phyloP scores from a whole-genome alignment of 169 alveolate species.

The Eimeria necatrix region DNA sequence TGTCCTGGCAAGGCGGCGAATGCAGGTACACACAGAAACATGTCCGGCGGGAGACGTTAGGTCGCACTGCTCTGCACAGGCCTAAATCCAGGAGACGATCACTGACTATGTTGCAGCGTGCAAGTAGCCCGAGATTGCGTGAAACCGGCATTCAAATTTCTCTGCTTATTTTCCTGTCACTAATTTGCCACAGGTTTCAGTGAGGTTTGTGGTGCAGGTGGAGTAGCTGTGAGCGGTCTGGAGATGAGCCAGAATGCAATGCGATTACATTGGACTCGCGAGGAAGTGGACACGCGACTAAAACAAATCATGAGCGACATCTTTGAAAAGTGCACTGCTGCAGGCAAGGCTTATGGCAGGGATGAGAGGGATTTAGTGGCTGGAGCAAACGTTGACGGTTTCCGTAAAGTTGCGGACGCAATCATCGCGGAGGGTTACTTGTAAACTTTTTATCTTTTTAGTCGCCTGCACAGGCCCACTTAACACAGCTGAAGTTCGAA shows the following conservation, averaged over 20 bases:
- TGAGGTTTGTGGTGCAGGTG: slow-evolving; percentile 83
- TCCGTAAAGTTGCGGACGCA: slow-evolving; percentile 91
- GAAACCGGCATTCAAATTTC: too few relatives aligned
- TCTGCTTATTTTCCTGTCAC: too few relatives aligned
- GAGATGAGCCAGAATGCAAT: slow-evolving; percentile 93
- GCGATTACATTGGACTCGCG: slow-evolving; percentile 88
- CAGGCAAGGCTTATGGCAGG: slow-evolving; percentile 85
- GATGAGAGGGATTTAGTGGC: slow-evolving; percentile 88
- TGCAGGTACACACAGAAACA: slow-evolving; percentile 82
- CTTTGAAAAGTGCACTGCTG: slow-evolving; percentile 84
- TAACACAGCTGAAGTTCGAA: neutral
- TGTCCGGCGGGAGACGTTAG: too few relatives aligned
- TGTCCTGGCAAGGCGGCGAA: slow-evolving; percentile 94
- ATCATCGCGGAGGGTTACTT: slow-evolving; percentile 89
- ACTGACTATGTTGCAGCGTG: neutral
- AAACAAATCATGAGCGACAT: slow-evolving; percentile 87
- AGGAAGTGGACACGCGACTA: slow-evolving; percentile 88
- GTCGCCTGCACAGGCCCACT: neutral
- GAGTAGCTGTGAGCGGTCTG: slow-evolving; percentile 92
- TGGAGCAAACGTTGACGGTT: slow-evolving; percentile 94
- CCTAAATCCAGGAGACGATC: neutral
- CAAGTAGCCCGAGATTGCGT: neutral
- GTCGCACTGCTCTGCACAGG: neutral
- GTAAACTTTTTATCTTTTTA: neutral
- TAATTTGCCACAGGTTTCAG: too few relatives aligned